phyloP scores from a whole-genome alignment of 2,329 filamentous ascomycete genomes.

The Penicillium sclerotiorum region DNA sequence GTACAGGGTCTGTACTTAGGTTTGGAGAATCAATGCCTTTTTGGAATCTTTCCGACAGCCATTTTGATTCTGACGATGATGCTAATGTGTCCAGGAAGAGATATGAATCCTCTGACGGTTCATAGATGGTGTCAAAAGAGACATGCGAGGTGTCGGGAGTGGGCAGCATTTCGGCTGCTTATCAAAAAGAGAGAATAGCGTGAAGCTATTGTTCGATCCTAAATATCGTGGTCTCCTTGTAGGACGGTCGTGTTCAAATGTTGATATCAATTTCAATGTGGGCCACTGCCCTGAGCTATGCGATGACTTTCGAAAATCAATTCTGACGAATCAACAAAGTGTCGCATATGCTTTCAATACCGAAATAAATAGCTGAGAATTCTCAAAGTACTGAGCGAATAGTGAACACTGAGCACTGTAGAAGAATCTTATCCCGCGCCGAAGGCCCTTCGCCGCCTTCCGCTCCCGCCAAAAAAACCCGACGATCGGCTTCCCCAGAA shows the following conservation, averaged over 20 bases:
- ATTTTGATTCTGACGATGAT: conserved; percentile 66
- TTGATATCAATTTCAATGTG: too few relatives aligned
- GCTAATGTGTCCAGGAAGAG: conserved; percentile 91
- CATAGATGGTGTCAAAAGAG: conserved; percentile 84
- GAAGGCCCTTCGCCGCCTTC: conserved; percentile 27
- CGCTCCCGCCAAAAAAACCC: conserved; percentile 6
- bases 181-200: background rate
- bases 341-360: too few relatives aligned
- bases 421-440: background rate
- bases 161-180: conserved; percentile 70
- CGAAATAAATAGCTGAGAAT: too few relatives aligned
- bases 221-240: too few relatives aligned
- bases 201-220: too few relatives aligned
- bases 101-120: conserved; percentile 94
- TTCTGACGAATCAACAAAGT: background rate
- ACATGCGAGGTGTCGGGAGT: conserved; percentile 94
- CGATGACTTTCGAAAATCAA: background rate
- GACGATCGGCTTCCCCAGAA: conserved; percentile 9
- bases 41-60: conserved; percentile 67
- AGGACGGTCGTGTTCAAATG: too few relatives aligned
- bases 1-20: conserved; percentile 31
- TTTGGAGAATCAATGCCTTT: conserved; percentile 15
- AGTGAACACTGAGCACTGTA: background rate
- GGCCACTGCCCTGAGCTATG: background rate
- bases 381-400: too few relatives aligned